Conservation (phyloP, 768 basidiomycete genomes). For the Lactarius vividus region DNA sequence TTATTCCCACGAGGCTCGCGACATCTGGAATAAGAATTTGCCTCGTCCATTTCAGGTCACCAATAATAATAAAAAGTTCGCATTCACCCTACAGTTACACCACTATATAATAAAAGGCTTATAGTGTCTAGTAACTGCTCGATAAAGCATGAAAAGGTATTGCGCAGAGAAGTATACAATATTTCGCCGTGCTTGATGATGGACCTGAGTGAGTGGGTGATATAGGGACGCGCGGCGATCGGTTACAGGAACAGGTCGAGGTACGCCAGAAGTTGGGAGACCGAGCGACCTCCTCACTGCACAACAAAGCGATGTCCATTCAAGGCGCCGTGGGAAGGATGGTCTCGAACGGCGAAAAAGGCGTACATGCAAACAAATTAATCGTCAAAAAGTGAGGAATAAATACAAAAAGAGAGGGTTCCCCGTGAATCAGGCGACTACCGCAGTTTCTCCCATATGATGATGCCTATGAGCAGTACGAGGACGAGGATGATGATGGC, state of each 20-base stretch:
- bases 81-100: not conserved
- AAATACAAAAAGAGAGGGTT: not conserved
- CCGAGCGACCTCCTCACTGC: not conserved
- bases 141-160: not conserved
- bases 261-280: not conserved
- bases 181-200: not conserved
- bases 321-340: not conserved
- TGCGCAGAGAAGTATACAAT: not conserved
- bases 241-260: too few relatives aligned
- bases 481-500: constrained; percentile 83
- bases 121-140: too few relatives aligned
- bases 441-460: constrained; percentile 72
- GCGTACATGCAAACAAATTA: constrained; percentile 1
- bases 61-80: too few relatives aligned
- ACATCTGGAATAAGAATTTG: too few relatives aligned
- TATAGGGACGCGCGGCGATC: not conserved
- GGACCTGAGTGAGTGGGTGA: not conserved
- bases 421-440: not conserved
- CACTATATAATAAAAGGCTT: not conserved
- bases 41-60: too few relatives aligned
- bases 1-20: not conserved
- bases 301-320: not conserved
- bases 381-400: not conserved
- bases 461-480: constrained; percentile 74
- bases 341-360: not conserved